Conservation (phyloP, 805 yeast species). For the Cyberlindnera maclurae region DNA sequence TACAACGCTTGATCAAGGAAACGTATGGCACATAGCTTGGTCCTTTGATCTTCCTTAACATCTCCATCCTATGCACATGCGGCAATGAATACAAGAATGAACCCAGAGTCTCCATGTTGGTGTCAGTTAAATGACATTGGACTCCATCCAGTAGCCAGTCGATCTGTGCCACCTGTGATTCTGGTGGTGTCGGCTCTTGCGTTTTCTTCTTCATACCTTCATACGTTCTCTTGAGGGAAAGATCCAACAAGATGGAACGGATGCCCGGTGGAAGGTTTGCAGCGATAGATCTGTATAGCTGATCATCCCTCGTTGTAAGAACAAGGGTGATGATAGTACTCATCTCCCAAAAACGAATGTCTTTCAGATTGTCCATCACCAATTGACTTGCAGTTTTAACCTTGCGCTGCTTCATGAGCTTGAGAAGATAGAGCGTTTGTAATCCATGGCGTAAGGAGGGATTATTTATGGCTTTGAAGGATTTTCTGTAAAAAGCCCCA, state of each 20-base stretch:
- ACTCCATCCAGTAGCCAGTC: slow-evolving; percentile 7
- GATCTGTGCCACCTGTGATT: slow-evolving; percentile 1
- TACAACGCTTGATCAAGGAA: slow-evolving; percentile 1
- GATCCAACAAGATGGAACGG: slow-evolving; percentile 6
- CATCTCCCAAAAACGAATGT: slow-evolving; percentile 1
- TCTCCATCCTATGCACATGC: background rate
- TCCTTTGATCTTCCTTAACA: background rate
- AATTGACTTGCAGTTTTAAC: slow-evolving; percentile 4
- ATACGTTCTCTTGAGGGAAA: background rate
- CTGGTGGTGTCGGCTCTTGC: slow-evolving; percentile 5
- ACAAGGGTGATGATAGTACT: slow-evolving; percentile 3
- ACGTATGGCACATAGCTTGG: background rate
- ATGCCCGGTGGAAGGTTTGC: slow-evolving; percentile 4
- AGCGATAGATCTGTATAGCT: background rate
- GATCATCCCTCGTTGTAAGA: background rate
- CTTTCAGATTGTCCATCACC: background rate
- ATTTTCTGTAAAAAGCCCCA: slow-evolving; percentile 5
- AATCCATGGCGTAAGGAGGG: slow-evolving; percentile 2
- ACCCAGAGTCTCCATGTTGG: slow-evolving; percentile 2
- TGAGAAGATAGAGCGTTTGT: slow-evolving; percentile 8
- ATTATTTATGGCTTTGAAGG: slow-evolving; percentile 3
- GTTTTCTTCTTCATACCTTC: background rate
- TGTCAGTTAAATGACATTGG: slow-evolving; percentile 5
- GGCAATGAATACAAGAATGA: slow-evolving; percentile 4
- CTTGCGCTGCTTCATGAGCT: slow-evolving; percentile 5